Evolutionary conservation across 1,284 basidiomycete genomes (phyloP), one percentile per base, ranked within the genome.

Genomic region (Ceratobasidium sp.): DNA sequence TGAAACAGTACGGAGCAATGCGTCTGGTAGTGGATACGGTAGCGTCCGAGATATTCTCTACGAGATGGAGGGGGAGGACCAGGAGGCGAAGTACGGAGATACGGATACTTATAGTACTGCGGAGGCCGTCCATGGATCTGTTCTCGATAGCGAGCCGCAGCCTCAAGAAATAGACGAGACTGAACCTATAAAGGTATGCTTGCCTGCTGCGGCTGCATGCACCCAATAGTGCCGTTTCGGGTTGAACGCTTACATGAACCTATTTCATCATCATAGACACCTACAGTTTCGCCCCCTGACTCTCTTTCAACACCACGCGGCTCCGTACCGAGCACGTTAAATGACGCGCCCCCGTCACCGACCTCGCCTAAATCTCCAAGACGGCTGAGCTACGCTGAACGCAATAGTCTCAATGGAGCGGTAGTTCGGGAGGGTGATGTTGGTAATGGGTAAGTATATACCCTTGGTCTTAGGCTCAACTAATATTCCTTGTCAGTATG

Each of bases 351-450:
- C 37, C 10, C 58, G 23, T 63, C 71, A 31, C 77, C 75, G 53
- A 64, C 26, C 87, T 89, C 89, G 53, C 81, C 90, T 74, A 86
- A 86, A 37, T 61, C 58, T 3, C 66, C 54, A 5, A 80, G 83
- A 53, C 88, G 93, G 49, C 88, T 92, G 33, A 93, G 92, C 2
- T 94, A 92, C 82, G 89, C 92, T 51, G 91, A 90, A 61, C 89
- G 95, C 51, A 89, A 90, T 80, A 88, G 89, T 42, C 82, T 82
- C 74, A 84, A 89, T 54, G 96, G 95, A 2, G 96, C 94, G 0
- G 86, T 95, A 0, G 85, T 97, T 79, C 88, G 88, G 45, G 91
- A 91, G 79, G 94, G 90, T 6, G 95, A 97, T 83, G 83, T 97
- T 8, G 95, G 94, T 6, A 92, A 88, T 77, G 95, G 95, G 83